Conservation (phyloP, 169 alveolate genomes). For the Plasmodium fragile region DNA sequence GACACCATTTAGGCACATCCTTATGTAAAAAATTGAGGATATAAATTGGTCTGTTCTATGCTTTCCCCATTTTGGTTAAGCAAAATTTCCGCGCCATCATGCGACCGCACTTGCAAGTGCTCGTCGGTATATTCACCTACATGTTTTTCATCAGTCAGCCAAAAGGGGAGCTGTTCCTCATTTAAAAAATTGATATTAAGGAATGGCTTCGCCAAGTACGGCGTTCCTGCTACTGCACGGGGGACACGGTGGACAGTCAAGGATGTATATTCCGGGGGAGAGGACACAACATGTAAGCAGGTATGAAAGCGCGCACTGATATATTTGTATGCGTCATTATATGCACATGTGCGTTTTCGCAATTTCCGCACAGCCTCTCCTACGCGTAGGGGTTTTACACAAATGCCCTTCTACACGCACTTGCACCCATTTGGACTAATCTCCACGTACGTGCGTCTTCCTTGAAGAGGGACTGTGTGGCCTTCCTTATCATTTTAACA, state of each 20-base stretch:
- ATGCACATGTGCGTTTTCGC: not conserved
- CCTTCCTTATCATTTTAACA: conserved; percentile 8
- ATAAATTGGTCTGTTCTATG: not conserved
- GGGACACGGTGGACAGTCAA: not conserved
- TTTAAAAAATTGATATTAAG: conserved; percentile 80
- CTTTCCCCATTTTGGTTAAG: not conserved
- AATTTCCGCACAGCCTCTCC: not conserved
- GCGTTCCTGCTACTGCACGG: conserved; percentile 14
- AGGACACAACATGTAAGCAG: not conserved
- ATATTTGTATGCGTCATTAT: not conserved
- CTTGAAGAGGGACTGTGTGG: not conserved
- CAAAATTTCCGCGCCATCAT: conserved; percentile 12
- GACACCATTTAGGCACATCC: not conserved
- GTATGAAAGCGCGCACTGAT: not conserved
- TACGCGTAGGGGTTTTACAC: not conserved
- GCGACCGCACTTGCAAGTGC: not conserved
- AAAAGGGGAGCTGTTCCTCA: conserved; percentile 71
- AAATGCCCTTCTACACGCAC: not conserved
- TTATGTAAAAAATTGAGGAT: not conserved
- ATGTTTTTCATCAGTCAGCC: conserved; percentile 78
- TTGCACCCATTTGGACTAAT: not conserved
- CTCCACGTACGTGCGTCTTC: conserved; percentile 11
- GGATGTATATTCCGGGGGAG: not conserved
- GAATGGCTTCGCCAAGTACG: conserved; percentile 86
- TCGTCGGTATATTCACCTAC: conserved; percentile 58